Evolutionary conservation across 1,284 basidiomycete genomes (phyloP), one percentile per base, ranked within the genome.

Genomic region (Melampsora americana): DNA sequence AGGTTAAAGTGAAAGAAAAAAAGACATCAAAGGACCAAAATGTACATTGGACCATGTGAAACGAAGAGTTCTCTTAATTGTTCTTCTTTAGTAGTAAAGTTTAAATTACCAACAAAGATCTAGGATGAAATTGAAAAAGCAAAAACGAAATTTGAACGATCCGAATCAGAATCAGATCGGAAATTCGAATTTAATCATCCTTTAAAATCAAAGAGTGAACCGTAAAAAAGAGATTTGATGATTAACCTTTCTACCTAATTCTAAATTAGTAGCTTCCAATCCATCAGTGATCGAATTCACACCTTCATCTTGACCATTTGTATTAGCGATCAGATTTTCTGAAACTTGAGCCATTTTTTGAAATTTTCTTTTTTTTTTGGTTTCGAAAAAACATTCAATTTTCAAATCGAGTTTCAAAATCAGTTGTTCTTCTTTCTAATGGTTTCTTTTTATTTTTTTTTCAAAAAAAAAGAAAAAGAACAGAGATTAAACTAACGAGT

Each of bases 221-320:
- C 9, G 53, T n/a, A 32, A 42, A n/a, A n/a, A n/a, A 26, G 18
- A 56, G 5, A 23, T 7, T 32, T 28, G 42, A 42, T 26, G 7
- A 30, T 79, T 18, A 18, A 80, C 80, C 78, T 80, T 80, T 78
- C 77, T 72, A 7, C 80, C 80, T 46, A 80, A 59, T 32, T 80
- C 79, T 62, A 78, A 77, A n/a, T 77, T 77, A 14, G 71, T 72
- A 1, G 79, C 79, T 61, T 78, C 74, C 66, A 79, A 66, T 30
- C 79, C 79, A 67, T 79, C 65, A 11, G 70, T 62, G 78, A 79
- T 77, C 28, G 79, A 53, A 61, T 67, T 60, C 9, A 66, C 66
- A 26, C 65, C 72, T 1, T 62, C 60, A 35, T 59, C 64, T 32
- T 62, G 50, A 32, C 65, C 65, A 28, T 59, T 60, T 12, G 72